These are phyloP conservation scores for Metschnikowia cerradonensis DNA, from an alignment of 805 yeast genomes.

Conservation along the genomic window DNA sequence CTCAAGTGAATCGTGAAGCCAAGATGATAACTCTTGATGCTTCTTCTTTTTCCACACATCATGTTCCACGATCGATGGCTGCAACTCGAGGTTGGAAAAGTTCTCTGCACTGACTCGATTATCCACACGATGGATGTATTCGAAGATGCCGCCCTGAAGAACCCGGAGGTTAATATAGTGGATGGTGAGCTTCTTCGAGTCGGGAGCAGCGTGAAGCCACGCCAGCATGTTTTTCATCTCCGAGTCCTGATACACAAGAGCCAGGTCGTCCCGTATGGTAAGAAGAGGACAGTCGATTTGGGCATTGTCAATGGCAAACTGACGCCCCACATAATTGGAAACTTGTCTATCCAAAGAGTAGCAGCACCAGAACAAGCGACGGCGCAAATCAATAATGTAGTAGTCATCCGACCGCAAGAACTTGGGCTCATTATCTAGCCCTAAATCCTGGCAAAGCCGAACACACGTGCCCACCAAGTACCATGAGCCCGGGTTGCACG, in stretches of 20 bases:
- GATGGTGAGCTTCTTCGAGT: conserved; percentile 4
- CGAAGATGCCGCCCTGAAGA: conserved; percentile 7
- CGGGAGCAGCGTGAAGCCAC: not conserved
- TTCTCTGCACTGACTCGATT: conserved; percentile 4
- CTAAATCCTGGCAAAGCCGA: conserved; percentile 17
- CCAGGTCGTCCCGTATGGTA: conserved; percentile 9
- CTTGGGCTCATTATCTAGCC: conserved; percentile 11
- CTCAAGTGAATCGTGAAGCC: conserved; percentile 3
- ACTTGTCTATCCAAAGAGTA: conserved; percentile 11
- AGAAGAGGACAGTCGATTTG: conserved; percentile 7
- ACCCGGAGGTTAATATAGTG: conserved; percentile 9
- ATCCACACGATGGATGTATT: conserved; percentile 6
- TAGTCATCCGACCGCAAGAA: not conserved
- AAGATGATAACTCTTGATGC: conserved; percentile 3
- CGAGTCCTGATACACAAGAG: not conserved
- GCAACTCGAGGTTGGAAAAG: not conserved
- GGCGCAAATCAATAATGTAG: conserved; percentile 8
- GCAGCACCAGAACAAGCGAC: conserved; percentile 13
- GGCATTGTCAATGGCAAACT: conserved; percentile 8
- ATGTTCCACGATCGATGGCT: not conserved
- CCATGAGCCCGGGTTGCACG: conserved; percentile 19
- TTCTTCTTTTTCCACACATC: conserved; percentile 8
- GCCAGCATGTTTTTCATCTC: not conserved
- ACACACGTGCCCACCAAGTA: conserved; percentile 16
- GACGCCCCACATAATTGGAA: conserved; percentile 9